These are phyloP conservation scores for Didymellaceae sp. DNA, from an alignment of 2,329 filamentous ascomycete genomes.

Conservation along the genomic window DNA sequence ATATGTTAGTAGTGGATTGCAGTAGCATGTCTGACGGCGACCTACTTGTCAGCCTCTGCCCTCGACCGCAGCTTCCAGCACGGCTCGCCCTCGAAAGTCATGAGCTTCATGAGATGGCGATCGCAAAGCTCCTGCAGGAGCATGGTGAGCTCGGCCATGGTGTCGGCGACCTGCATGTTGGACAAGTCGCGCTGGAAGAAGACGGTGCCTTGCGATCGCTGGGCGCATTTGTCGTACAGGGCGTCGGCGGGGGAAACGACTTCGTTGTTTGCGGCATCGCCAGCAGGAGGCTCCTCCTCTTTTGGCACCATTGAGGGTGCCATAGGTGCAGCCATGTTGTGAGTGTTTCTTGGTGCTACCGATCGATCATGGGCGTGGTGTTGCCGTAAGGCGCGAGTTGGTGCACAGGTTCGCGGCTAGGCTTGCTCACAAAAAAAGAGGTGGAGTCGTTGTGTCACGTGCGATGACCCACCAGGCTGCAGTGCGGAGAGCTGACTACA, in stretches of 20 bases:
- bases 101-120: constrained; percentile 47
- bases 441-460: constrained; percentile 12
- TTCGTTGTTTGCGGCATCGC: constrained; percentile 17
- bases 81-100: constrained; percentile 44
- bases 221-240: constrained; percentile 49
- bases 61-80: constrained; percentile 48
- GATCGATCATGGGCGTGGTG: constrained; percentile 31
- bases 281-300: constrained; percentile 23
- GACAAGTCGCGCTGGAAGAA: constrained; percentile 51
- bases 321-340: constrained; percentile 33
- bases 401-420: background rate
- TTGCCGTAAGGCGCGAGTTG: constrained; percentile 9
- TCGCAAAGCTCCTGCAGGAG: constrained; percentile 45
- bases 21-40: background rate
- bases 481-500: constrained; percentile 13
- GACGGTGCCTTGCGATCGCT: constrained; percentile 42
- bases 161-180: constrained; percentile 46
- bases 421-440: constrained; percentile 16
- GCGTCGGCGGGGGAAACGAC: constrained; percentile 34
- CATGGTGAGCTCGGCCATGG: constrained; percentile 39
- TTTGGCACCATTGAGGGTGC: constrained; percentile 28
- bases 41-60: constrained; percentile 47
- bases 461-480: background rate
- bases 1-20: constrained; percentile 15
- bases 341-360: constrained; percentile 17